Conservation (phyloP, 1,284 basidiomycete species). For the Phellopilus nigrolimitatus region DNA sequence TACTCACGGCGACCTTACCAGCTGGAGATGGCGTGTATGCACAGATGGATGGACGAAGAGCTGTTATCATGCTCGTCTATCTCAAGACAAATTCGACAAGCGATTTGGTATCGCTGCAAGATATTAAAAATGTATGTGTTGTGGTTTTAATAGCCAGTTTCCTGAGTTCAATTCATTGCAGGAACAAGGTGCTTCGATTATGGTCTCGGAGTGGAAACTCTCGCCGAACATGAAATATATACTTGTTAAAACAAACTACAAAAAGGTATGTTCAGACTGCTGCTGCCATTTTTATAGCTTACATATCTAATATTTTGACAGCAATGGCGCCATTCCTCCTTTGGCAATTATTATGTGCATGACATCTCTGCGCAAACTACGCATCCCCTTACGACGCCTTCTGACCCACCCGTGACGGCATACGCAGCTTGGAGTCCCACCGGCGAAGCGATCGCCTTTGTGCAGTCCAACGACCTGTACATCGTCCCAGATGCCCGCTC, state of each 20-base stretch:
- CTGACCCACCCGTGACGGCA: constrained; percentile 63
- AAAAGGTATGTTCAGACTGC: constrained; percentile 48
- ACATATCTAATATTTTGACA: constrained; percentile 26
- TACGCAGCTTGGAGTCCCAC: constrained; percentile 86
- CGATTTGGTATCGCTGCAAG: constrained; percentile 51
- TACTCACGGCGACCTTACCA: constrained; percentile 28
- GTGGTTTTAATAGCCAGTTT: neutral
- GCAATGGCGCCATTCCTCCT: constrained; percentile 92
- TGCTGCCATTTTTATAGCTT: neutral
- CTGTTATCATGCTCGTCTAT: constrained; percentile 72
- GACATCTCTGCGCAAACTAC: constrained; percentile 57
- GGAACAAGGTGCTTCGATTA: constrained; percentile 52
- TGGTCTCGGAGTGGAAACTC: constrained; percentile 65
- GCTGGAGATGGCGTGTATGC: constrained; percentile 92
- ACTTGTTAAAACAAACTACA: constrained; percentile 68
- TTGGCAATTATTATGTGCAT: constrained; percentile 87
- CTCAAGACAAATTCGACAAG: constrained; percentile 69
- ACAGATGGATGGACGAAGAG: constrained; percentile 40
- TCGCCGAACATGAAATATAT: constrained; percentile 87
- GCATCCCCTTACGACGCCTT: constrained; percentile 61
- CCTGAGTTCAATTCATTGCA: constrained; percentile 28
- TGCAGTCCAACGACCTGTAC: constrained; percentile 81
- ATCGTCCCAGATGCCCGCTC: constrained; percentile 59
- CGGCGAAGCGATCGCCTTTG: constrained; percentile 78
- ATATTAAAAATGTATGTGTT: constrained; percentile 58